Evolutionary conservation across 225 moss, liverwort and hornwort species (phyloP), one percentile per base, ranked within the genome.

Genomic region (Physcomitrium patens): DNA sequence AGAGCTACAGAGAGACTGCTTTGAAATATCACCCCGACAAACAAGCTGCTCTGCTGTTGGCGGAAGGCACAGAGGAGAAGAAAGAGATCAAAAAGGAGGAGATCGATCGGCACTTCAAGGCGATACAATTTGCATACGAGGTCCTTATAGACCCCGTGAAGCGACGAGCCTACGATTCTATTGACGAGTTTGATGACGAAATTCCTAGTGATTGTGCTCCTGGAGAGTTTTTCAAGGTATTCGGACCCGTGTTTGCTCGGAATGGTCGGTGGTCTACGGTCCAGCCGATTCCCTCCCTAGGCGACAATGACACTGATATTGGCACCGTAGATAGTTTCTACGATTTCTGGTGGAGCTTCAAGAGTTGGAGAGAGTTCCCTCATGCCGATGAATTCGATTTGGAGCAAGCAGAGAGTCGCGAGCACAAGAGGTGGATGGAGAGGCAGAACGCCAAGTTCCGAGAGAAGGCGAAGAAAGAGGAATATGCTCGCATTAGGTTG

Each of bases 351-450:
- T 94, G 88, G 86, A 57, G 83, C 48, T 99, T 99, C 57, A 99
- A 86, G 84, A 94, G 94, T 42, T 99, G 97, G 97, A 88, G 97
- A 83, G 97, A 99, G 54, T 94, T 99, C 42, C 97, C 97, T 31
- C 97, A 99, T 50, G 97, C 94, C 42, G 97, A 99, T 80, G 97
- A 99, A 60, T 99, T 99, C 72, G 97, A 99, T 71, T 67, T 99
- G 16, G 97, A 99, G 76, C 91, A 91, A 79, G 91, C 97, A 44
- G 97, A 99, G 75, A 94, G 92, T 74, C 90, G 97, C 12, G 97
- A 99, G 77, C 97, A 99, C 77, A 99, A 93, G 77, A 80, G 97
- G 80, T 99, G 94, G 97, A 99, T 99, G 97, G 97, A 99, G 76
- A 91, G 97, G 80, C 97, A 99, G 60, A 99, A 99, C 42, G 89